Percentiles rank a stretch among this genome's conserved stretches.
Conservation (phyloP, 805 yeast genomes). For the Yarrowia yakushimensis region DNA sequence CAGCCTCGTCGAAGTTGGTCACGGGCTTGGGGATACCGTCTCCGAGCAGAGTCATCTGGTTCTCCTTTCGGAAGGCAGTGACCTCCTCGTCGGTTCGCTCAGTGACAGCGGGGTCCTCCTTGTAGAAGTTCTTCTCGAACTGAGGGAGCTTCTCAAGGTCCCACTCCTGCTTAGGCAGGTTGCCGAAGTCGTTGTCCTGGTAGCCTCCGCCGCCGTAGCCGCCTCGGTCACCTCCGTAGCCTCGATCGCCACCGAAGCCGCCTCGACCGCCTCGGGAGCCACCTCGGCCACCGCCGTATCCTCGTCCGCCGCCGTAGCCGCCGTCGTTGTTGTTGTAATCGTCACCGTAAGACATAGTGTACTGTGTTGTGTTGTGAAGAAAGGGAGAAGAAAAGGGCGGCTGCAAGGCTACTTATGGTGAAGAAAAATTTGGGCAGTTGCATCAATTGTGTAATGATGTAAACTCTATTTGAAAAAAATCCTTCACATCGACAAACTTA, state of each 20-base stretch:
- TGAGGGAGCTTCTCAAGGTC: slow-evolving; percentile 72
- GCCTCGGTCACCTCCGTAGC: slow-evolving; percentile 43
- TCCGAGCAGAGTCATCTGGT: slow-evolving; percentile 85
- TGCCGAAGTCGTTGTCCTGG: slow-evolving; percentile 48
- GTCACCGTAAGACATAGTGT: slow-evolving; percentile 30
- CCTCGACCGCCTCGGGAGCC: slow-evolving; percentile 43
- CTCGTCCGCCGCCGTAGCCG: slow-evolving; percentile 32
- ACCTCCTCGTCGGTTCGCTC: slow-evolving; percentile 73
- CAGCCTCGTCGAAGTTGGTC: slow-evolving; percentile 91
- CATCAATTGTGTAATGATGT: slow-evolving; percentile 1
- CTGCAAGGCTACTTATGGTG: neutral
- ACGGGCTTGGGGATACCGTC: slow-evolving; percentile 90
- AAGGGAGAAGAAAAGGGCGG: neutral
- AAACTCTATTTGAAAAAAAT: slow-evolving; percentile 13
- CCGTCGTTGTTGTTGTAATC: slow-evolving; percentile 38
- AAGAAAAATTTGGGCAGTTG: slow-evolving; percentile 11
- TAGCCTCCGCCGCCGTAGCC: slow-evolving; percentile 44
- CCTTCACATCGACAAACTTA: neutral
- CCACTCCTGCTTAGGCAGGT: slow-evolving; percentile 74
- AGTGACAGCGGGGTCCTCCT: slow-evolving; percentile 76
- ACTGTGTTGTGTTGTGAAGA: slow-evolving; percentile 1
- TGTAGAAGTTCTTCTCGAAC: slow-evolving; percentile 93
- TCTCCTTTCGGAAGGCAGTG: slow-evolving; percentile 66
- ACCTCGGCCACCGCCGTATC: slow-evolving; percentile 43
- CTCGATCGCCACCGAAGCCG: slow-evolving; percentile 41